phyloP scores from a whole-genome alignment of 768 basidiomycete genomes.

The Rhizopogon vinicolor region DNA sequence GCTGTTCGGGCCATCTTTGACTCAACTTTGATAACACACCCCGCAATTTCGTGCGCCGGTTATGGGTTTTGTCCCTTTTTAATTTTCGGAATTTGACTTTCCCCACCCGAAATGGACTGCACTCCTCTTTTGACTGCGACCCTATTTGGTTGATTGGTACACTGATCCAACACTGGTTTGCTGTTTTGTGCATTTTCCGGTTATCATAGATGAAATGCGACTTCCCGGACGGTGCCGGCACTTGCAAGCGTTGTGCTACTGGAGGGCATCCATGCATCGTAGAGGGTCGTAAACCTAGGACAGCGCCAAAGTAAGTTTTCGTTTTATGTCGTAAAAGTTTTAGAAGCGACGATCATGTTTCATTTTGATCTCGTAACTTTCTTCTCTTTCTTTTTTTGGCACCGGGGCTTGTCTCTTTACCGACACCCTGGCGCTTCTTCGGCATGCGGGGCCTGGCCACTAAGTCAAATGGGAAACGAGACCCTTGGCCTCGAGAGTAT shows the following conservation, averaged over 20 bases:
- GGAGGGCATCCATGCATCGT: constrained; percentile 78
- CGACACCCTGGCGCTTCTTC: constrained; percentile 11
- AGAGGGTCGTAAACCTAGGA: constrained; percentile 76
- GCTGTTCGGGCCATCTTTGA: not conserved
- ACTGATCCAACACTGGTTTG: constrained; percentile 7
- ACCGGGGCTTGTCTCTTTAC: constrained; percentile 15
- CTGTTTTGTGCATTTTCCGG: constrained; percentile 8
- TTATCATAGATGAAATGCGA: constrained; percentile 76
- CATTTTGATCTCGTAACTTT: constrained; percentile 14
- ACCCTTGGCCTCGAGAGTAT: constrained; percentile 10
- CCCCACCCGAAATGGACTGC: constrained; percentile 5
- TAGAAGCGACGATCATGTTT: not conserved
- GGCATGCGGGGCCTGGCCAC: constrained; percentile 3
- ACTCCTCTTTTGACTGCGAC: not conserved
- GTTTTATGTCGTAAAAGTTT: not conserved
- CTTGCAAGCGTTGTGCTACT: constrained; percentile 73
- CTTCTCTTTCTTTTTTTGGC: constrained; percentile 13
- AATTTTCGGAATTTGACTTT: constrained; percentile 9
- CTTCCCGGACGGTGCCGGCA: constrained; percentile 65
- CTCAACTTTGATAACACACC: not conserved
- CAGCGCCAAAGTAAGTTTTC: constrained; percentile 72
- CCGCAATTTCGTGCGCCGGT: constrained; percentile 3
- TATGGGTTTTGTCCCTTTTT: constrained; percentile 1
- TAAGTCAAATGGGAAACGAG: constrained; percentile 12
- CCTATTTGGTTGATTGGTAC: not conserved